Evolutionary conservation across 768 basidiomycete genomes (phyloP).

Genomic region (Amanita fuliginea): DNA sequence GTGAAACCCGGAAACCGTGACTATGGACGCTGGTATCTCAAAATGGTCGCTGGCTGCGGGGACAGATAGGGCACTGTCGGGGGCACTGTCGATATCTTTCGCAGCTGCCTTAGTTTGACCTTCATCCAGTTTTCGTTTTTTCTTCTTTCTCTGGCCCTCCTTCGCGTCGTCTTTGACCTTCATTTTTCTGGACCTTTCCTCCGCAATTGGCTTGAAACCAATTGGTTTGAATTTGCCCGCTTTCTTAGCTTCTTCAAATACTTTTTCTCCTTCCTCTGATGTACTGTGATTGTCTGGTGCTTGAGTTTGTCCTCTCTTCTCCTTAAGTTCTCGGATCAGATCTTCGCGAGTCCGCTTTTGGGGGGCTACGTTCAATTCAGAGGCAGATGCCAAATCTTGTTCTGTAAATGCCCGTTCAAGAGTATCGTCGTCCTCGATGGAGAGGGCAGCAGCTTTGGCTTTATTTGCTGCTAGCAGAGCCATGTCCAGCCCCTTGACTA

Average conservation of each 20-base stretch:
- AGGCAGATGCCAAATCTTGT: slow-evolving; percentile 16
- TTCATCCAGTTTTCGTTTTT: slow-evolving; percentile 37
- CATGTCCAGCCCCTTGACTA: slow-evolving; percentile 85
- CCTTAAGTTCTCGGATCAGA: slow-evolving; percentile 62
- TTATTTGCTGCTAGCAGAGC: slow-evolving; percentile 80
- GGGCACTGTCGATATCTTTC: slow-evolving; percentile 14
- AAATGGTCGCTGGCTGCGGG: not conserved
- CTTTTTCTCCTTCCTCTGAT: slow-evolving; percentile 20
- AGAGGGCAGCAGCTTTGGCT: slow-evolving; percentile 38
- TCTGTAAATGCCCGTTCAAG: slow-evolving; percentile 68
- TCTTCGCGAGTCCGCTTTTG: slow-evolving; percentile 76
- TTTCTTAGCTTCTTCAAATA: slow-evolving; percentile 34
- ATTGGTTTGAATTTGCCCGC: slow-evolving; percentile 45
- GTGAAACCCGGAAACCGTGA: slow-evolving; percentile 13
- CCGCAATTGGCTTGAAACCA: slow-evolving; percentile 58
- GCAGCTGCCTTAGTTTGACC: slow-evolving; percentile 13
- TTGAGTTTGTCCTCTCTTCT: slow-evolving; percentile 31
- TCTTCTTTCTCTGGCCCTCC: slow-evolving; percentile 47
- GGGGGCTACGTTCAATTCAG: slow-evolving; percentile 12
- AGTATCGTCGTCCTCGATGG: slow-evolving; percentile 64
- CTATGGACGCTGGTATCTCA: not conserved
- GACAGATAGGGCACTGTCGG: not conserved
- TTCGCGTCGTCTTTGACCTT: slow-evolving; percentile 26
- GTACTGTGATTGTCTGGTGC: slow-evolving; percentile 14
- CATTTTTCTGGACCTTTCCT: slow-evolving; percentile 40